A percentile compares a stretch with the other conserved stretches of the same genome.
Evolutionary conservation across 306 rosid genomes (phyloP).

Genomic region (Cicer judaicum): DNA sequence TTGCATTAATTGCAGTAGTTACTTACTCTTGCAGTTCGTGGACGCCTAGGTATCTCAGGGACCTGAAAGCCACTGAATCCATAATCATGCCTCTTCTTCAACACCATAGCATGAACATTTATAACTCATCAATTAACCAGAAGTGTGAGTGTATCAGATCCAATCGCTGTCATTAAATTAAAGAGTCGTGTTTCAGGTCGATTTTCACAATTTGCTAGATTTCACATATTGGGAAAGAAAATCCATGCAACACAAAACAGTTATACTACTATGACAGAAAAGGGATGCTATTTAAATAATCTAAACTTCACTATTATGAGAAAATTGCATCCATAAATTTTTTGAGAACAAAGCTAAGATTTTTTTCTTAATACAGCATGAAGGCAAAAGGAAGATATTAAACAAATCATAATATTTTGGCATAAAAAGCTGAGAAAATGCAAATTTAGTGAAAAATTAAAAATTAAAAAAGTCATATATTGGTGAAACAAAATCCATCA

Average conservation of each 20-base stretch:
- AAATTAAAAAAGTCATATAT: background rate
- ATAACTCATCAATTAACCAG: constrained; percentile 59
- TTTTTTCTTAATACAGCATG: constrained; percentile 17
- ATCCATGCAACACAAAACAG: constrained; percentile 17
- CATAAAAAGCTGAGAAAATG: background rate
- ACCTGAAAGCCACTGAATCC: constrained; percentile 72
- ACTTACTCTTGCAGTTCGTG: constrained; percentile 90
- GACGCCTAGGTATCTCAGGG: constrained; percentile 75
- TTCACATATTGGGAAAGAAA: background rate
- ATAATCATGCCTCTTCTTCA: constrained; percentile 68
- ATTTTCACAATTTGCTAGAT: constrained; percentile 16
- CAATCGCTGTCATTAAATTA: constrained; percentile 55
- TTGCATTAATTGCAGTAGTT: constrained; percentile 13
- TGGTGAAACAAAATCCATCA: background rate
- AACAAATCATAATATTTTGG: constrained; percentile 10
- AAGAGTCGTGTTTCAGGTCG: constrained; percentile 37
- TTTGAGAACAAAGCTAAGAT: constrained; percentile 17
- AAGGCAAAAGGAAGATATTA: constrained; percentile 27
- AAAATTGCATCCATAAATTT: background rate
- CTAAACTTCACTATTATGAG: background rate
- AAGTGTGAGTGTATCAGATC: constrained; percentile 45
- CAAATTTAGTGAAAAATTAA: constrained; percentile 5
- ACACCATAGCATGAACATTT: constrained; percentile 79
- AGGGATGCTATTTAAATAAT: constrained; percentile 2
- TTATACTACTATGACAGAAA: background rate